A percentile compares a stretch with the other conserved stretches of the same genome.
phyloP scores from a whole-genome alignment of 1,284 basidiomycete genomes.

The Malassezia restricta region DNA sequence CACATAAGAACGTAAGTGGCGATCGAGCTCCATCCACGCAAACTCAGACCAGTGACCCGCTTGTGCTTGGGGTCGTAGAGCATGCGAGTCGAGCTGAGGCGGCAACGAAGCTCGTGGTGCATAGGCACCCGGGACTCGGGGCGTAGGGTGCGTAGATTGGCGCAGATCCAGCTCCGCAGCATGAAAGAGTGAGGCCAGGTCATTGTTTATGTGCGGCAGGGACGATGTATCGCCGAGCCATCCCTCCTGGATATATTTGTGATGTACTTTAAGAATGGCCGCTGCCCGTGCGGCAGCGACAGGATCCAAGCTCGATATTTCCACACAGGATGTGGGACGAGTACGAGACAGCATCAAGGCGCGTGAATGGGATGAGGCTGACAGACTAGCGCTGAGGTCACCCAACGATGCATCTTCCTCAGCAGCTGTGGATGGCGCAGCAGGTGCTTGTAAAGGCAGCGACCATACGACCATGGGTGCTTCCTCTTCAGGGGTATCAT shows the following conservation, averaged over 20 bases:
- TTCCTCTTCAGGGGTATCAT: too few species aligned
- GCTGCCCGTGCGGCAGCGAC: constrained; percentile 32
- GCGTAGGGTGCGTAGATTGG: not conserved
- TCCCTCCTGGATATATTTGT: constrained; percentile 36
- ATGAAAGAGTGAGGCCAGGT: constrained; percentile 2
- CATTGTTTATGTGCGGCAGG: not conserved
- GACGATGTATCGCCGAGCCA: constrained; percentile 14
- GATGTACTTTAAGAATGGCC: constrained; percentile 35
- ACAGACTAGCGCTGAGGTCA: constrained; percentile 10
- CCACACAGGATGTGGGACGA: constrained; percentile 29
- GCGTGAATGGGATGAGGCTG: constrained; percentile 17
- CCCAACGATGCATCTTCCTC: not conserved
- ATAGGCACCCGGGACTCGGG: constrained; percentile 1
- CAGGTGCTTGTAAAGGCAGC: not conserved
- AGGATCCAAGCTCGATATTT: constrained; percentile 32
- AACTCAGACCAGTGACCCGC: constrained; percentile 10
- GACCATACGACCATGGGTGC: not conserved
- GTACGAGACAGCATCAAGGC: constrained; percentile 25
- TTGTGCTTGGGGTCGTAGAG: constrained; percentile 11
- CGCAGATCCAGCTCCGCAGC: constrained; percentile 6
- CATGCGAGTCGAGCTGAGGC: not conserved
- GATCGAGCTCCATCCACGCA: constrained; percentile 14
- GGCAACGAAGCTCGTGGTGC: not conserved
- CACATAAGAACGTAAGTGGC: constrained; percentile 2
- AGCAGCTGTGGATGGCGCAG: not conserved